Percentiles rank a stretch among this genome's conserved stretches.
Conservation (phyloP, 441 rosid species). For the Gossypium davidsonii region DNA sequence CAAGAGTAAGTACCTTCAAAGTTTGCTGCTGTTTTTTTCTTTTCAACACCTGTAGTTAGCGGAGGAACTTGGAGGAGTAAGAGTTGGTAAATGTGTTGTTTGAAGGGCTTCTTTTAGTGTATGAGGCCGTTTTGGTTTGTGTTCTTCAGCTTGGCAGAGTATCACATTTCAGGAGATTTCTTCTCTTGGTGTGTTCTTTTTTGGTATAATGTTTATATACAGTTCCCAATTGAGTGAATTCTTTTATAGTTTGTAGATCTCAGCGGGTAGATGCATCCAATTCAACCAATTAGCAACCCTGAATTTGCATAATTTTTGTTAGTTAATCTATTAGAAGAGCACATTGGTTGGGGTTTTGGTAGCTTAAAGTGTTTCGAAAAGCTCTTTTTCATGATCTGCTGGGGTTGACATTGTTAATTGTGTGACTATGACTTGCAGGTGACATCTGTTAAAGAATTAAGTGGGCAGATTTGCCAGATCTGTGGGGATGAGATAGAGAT, state of each 20-base stretch:
- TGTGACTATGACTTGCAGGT: slow-evolving; percentile 36
- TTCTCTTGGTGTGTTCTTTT: background rate
- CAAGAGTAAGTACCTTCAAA: slow-evolving; percentile 44
- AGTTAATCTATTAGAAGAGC: background rate
- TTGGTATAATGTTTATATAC: background rate
- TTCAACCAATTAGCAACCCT: slow-evolving; percentile 21
- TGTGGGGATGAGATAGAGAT: slow-evolving; percentile 79
- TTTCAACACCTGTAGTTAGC: background rate
- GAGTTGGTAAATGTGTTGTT: background rate
- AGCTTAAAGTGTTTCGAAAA: slow-evolving; percentile 1
- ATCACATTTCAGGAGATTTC: background rate
- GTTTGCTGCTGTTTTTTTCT: background rate
- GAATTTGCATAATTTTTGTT: slow-evolving; percentile 12
- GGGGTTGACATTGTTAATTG: slow-evolving; percentile 9
- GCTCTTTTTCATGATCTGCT: slow-evolving; percentile 8
- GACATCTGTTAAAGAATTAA: slow-evolving; percentile 58
- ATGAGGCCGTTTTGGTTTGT: background rate
- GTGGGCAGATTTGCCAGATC: slow-evolving; percentile 74
- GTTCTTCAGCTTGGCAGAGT: slow-evolving; percentile 13
- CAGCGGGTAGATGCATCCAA: slow-evolving; percentile 17
- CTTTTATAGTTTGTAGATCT: slow-evolving; percentile 15
- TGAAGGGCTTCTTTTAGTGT: background rate
- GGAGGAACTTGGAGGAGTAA: slow-evolving; percentile 5
- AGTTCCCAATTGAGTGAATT: slow-evolving; percentile 1
- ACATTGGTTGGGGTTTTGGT: background rate